phyloP scores from a whole-genome alignment of 805 yeast species.

The Hyphopichia homilentoma region DNA sequence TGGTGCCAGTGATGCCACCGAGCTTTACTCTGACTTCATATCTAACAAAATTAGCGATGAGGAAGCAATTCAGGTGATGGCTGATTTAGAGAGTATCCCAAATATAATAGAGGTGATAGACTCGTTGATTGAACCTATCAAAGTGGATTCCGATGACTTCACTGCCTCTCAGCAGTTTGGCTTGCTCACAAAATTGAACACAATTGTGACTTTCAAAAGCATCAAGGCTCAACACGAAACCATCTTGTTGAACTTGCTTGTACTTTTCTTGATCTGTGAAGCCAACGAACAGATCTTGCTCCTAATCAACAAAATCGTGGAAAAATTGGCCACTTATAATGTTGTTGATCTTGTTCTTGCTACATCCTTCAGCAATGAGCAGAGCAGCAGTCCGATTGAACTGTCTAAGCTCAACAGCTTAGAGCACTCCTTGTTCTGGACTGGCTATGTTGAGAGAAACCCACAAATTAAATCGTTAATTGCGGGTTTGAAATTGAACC shows the following conservation, averaged over 20 bases:
- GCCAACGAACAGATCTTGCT: constrained; percentile 21
- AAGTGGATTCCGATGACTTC: constrained; percentile 4
- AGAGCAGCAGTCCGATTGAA: constrained; percentile 5
- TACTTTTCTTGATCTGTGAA: constrained; percentile 32
- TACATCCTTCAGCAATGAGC: constrained; percentile 17
- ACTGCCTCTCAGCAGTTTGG: constrained; percentile 17
- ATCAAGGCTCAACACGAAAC: constrained; percentile 26
- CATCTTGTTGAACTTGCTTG: constrained; percentile 23
- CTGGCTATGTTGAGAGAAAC: constrained; percentile 17
- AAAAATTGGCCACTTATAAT: constrained; percentile 21
- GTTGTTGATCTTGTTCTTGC: constrained; percentile 21
- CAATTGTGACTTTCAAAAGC: constrained; percentile 23
- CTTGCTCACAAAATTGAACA: constrained; percentile 18
- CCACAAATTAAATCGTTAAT: constrained; percentile 15
- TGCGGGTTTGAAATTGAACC: constrained; percentile 13
- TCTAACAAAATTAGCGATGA: constrained; percentile 21
- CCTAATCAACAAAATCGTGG: constrained; percentile 19
- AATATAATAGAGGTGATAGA: constrained; percentile 20
- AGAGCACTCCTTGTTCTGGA: constrained; percentile 31
- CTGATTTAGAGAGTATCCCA: constrained; percentile 23
- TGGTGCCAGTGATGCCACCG: constrained; percentile 13
- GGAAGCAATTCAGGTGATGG: constrained; percentile 17
- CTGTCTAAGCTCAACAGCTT: constrained; percentile 14
- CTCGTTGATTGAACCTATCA: constrained; percentile 14
- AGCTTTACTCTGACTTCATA: constrained; percentile 20